Percentiles rank a stretch among this genome's conserved stretches.
Evolutionary conservation across 495 filamentous ascomycete species (phyloP).

Genomic region (Xylaria curta): DNA sequence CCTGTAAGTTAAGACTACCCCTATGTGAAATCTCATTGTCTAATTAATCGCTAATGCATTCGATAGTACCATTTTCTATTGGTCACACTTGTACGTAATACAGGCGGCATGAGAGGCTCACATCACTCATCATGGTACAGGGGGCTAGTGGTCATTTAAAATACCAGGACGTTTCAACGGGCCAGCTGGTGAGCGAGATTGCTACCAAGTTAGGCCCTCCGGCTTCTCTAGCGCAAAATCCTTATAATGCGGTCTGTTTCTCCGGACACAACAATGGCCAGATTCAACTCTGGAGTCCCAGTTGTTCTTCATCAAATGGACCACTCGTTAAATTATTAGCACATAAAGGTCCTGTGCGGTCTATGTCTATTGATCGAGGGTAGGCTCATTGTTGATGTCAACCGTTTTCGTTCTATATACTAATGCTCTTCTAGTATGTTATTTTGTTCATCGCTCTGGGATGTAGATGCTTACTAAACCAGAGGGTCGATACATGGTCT

Average conservation of each 20-base stretch:
- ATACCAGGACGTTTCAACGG: conserved; percentile 95
- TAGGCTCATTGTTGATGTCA: not conserved
- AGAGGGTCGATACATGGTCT: conserved; percentile 92
- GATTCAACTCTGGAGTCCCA: conserved; percentile 96
- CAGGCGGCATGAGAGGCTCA: not conserved
- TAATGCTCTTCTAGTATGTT: conserved; percentile 21
- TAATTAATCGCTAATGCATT: conserved; percentile 1
- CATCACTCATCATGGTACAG: conserved; percentile 49
- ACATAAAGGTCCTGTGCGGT: conserved; percentile 92
- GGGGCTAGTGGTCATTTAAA: conserved; percentile 85
- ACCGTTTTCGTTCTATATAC: not conserved
- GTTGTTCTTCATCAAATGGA: conserved; percentile 65
- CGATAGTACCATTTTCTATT: conserved; percentile 84
- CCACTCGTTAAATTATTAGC: conserved; percentile 92
- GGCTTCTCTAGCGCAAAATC: conserved; percentile 84
- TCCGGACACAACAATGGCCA: conserved; percentile 93
- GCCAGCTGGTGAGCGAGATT: conserved; percentile 80
- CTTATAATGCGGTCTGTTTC: conserved; percentile 88
- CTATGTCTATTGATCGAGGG: conserved; percentile 77
- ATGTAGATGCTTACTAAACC: conserved; percentile 20
- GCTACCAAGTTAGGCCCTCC: conserved; percentile 84
- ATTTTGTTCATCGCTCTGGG: not conserved
- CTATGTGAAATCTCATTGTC: not conserved
- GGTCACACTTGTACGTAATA: conserved; percentile 72
- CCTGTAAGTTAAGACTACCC: conserved; percentile 47